A percentile compares a stretch with the other conserved stretches of the same genome.
These are phyloP conservation scores for Penicillium egyptiacum DNA, from an alignment of 495 filamentous ascomycete genomes.

Conservation along the genomic window DNA sequence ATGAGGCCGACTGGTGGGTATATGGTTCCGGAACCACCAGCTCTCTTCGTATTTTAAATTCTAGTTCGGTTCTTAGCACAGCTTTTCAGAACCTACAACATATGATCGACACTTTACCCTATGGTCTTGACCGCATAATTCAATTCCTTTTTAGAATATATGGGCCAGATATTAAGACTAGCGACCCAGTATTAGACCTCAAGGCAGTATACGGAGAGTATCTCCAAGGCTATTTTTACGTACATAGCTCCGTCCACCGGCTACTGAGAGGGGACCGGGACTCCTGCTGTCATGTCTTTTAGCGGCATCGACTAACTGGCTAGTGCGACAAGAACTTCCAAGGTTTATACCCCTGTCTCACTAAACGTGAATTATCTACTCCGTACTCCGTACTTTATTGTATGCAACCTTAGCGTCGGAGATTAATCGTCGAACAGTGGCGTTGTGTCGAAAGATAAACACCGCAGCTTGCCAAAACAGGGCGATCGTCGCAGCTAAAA, in stretches of 20 bases:
- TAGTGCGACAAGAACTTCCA: background rate
- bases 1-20: background rate
- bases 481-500: background rate
- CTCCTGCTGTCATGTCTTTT: background rate
- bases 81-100: background rate
- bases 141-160: background rate
- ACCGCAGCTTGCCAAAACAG: background rate
- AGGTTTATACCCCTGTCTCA: background rate
- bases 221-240: background rate
- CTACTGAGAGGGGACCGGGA: background rate
- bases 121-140: background rate
- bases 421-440: background rate
- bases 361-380: background rate
- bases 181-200: background rate
- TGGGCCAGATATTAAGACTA: background rate
- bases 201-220: background rate
- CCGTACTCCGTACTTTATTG: background rate
- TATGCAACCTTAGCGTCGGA: background rate
- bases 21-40: too few species aligned
- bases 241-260: background rate
- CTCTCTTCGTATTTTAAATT: conserved; percentile 32
- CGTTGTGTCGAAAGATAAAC: background rate
- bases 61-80: background rate
- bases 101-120: background rate
- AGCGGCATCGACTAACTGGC: background rate